Evolutionary conservation across 768 basidiomycete genomes (phyloP).

Genomic region (Russula virescens): DNA sequence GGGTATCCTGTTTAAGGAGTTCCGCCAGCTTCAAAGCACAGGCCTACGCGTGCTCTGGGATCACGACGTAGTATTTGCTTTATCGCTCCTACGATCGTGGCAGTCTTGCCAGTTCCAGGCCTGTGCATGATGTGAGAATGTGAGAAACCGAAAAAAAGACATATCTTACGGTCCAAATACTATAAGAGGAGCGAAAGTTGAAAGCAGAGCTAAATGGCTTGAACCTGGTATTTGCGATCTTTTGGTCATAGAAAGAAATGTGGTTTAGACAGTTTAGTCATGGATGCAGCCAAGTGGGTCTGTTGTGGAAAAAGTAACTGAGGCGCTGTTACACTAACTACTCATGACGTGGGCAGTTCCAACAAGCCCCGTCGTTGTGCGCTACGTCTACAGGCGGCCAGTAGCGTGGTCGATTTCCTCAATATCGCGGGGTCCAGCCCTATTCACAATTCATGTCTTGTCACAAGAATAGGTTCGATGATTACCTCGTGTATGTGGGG

Average conservation of each 20-base stretch:
- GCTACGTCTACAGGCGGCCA: no score
- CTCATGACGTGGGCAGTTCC: no score
- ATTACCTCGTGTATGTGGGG: no score
- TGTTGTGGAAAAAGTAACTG: conserved; percentile 7
- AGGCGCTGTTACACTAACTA: no score
- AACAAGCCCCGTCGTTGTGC: no score
- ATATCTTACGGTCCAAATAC: conserved; percentile 58
- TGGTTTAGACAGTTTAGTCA: neutral
- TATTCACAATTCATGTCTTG: no score
- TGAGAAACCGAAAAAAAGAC: neutral
- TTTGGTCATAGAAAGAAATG: neutral
- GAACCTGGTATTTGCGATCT: conserved; percentile 4
- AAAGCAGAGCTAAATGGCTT: neutral
- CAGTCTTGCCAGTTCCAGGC: conserved; percentile 63
- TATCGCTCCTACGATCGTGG: conserved; percentile 59
- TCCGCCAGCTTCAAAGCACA: conserved; percentile 30
- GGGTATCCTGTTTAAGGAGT: conserved; percentile 38
- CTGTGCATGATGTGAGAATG: conserved; percentile 29
- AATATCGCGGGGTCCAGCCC: no score
- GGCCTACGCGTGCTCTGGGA: conserved; percentile 43
- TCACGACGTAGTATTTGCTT: conserved; percentile 44
- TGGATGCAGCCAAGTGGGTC: neutral
- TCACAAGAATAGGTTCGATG: no score
- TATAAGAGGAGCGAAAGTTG: conserved; percentile 43
- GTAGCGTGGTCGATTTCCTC: no score